Conservation (phyloP, 306 rosid species). For the Cicer chorassanicum region DNA sequence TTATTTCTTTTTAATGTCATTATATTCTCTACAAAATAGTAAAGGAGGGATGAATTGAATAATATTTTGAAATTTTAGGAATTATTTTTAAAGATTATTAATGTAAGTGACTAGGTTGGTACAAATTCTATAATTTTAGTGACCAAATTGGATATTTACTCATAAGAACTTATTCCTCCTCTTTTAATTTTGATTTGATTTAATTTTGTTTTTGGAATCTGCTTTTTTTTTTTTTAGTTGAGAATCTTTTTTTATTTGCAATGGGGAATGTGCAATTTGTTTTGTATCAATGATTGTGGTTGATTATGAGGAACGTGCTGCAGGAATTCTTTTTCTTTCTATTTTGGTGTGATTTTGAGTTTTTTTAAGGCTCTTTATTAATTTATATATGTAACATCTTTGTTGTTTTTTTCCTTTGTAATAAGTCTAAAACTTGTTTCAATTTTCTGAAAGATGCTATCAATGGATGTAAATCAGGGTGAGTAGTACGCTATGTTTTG, state of each 20-base stretch:
- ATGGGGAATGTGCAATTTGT: constrained; percentile 40
- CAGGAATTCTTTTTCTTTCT: neutral
- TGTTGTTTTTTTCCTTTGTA: constrained; percentile 17
- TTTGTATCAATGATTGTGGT: constrained; percentile 46
- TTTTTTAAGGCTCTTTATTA: neutral
- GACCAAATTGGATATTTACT: neutral
- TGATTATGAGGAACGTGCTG: constrained; percentile 8
- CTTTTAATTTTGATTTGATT: neutral
- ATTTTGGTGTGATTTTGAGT: constrained; percentile 15
- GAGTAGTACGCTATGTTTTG: constrained; percentile 24
- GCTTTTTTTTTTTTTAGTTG: constrained; percentile 31
- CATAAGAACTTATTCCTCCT: neutral
- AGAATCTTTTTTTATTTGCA: neutral
- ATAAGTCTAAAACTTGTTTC: constrained; percentile 3
- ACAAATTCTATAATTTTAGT: neutral
- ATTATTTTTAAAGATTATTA: neutral
- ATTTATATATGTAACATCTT: neutral
- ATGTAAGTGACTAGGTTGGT: neutral
- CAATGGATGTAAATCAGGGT: constrained; percentile 14
- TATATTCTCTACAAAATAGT: neutral
- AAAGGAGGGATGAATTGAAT: neutral
- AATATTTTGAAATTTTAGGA: neutral
- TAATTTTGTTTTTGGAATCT: neutral
- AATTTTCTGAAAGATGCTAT: constrained; percentile 32
- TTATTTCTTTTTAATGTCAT: neutral